A percentile compares a stretch with the other conserved stretches of the same genome.
phyloP scores from a whole-genome alignment of 768 basidiomycete genomes.

The Tulasnella sp. region DNA sequence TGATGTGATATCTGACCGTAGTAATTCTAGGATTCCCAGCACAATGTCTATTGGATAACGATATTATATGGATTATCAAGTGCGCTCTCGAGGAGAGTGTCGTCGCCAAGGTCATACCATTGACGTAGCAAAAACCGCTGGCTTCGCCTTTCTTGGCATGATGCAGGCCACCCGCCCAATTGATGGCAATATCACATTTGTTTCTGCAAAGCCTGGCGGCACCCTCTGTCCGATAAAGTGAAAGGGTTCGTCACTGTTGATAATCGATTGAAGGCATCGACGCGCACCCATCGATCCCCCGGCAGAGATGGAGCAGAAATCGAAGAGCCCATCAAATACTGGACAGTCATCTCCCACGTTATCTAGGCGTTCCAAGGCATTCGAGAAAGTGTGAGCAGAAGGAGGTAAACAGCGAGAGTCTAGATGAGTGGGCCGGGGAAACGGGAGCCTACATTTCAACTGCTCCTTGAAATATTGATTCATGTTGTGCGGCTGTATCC shows the following conservation, averaged over 20 bases:
- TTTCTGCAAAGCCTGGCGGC: constrained; percentile 89
- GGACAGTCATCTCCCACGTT: constrained; percentile 99
- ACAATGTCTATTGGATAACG: constrained; percentile 67
- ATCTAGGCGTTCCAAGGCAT: constrained; percentile 41
- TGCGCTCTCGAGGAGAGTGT: background rate
- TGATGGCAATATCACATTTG: constrained; percentile 97
- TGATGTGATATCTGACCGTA: constrained; percentile 46
- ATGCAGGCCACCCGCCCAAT: constrained; percentile 98
- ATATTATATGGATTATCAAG: background rate
- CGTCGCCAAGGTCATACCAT: constrained; percentile 44
- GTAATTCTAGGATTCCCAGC: constrained; percentile 86
- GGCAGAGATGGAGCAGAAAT: constrained; percentile 99
- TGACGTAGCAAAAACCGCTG: constrained; percentile 97
- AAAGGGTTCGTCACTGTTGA: background rate
- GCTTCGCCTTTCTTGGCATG: constrained; percentile 99
- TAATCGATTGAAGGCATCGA: too few species aligned
- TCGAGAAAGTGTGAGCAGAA: too few species aligned
- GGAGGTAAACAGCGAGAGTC: background rate
- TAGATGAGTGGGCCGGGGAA: background rate
- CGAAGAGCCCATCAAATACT: constrained; percentile 96
- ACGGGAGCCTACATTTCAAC: constrained; percentile 67
- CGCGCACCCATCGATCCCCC: constrained; percentile 99
- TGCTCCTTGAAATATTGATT: constrained; percentile 88
- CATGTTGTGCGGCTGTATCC: constrained; percentile 93
- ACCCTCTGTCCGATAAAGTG: constrained; percentile 57